These are phyloP conservation scores for Epicoccum nigrum DNA, from an alignment of 2,329 filamentous ascomycete species.

Conservation along the genomic window DNA sequence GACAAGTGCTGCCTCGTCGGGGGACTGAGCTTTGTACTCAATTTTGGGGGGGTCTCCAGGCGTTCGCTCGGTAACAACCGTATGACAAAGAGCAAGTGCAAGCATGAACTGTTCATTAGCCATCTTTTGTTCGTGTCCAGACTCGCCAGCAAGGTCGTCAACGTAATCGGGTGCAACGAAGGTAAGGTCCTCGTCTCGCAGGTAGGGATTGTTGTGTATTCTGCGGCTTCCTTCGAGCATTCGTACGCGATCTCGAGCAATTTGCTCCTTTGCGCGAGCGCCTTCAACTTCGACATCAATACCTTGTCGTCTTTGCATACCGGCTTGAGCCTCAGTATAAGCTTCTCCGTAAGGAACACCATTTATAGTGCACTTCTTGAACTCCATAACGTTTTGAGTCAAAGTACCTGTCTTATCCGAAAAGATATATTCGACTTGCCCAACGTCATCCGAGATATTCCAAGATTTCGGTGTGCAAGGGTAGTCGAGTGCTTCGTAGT, in stretches of 20 bases:
- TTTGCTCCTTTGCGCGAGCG: conserved; percentile 74
- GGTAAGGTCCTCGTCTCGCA: conserved; percentile 87
- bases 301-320: conserved; percentile 91
- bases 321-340: conserved; percentile 94
- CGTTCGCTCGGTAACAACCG: conserved; percentile 87
- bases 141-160: conserved; percentile 77
- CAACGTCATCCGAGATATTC: conserved; percentile 98
- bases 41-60: conserved; percentile 92
- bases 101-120: conserved; percentile 94
- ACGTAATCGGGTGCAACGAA: conserved; percentile 93
- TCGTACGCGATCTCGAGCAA: conserved; percentile 74
- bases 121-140: conserved; percentile 74
- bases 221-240: conserved; percentile 76
- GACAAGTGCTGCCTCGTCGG: conserved; percentile 93
- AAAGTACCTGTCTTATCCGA: conserved; percentile 92
- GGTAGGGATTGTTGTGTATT: conserved; percentile 86
- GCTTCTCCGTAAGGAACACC: conserved; percentile 96
- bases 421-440: conserved; percentile 99
- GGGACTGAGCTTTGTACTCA: conserved; percentile 95
- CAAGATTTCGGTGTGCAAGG: conserved; percentile 96
- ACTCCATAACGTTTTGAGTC: conserved; percentile 96
- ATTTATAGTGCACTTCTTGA: conserved; percentile 97
- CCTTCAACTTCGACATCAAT: conserved; percentile 84
- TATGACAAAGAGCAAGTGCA: conserved; percentile 92
- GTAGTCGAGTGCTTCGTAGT: conserved; percentile 92